Conservation (phyloP, 1,139 yeast species). For the Hemisphaericaspora xylanilytica region DNA sequence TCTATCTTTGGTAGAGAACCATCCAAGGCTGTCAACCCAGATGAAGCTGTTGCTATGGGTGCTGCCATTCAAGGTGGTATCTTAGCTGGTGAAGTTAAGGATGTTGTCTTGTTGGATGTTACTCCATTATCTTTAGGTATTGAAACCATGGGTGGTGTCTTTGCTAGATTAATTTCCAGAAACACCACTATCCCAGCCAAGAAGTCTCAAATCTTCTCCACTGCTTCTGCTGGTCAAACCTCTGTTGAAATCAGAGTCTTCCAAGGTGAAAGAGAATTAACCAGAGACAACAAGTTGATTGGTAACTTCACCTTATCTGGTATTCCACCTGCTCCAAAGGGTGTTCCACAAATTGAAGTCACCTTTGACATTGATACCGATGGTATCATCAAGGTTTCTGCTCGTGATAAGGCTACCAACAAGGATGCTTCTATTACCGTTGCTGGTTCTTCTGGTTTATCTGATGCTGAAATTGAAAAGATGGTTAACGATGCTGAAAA, state of each 20-base stretch:
- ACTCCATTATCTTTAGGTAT: slow-evolving; percentile 78
- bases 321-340: slow-evolving; percentile 72
- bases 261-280: slow-evolving; percentile 77
- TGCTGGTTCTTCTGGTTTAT: too few species aligned
- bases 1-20: slow-evolving; percentile 58
- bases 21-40: slow-evolving; percentile 70
- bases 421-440: too few species aligned
- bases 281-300: slow-evolving; percentile 67
- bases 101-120: slow-evolving; percentile 73
- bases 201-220: slow-evolving; percentile 68
- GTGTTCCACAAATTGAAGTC: slow-evolving; percentile 72
- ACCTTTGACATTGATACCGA: slow-evolving; percentile 78
- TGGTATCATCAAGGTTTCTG: slow-evolving; percentile 75
- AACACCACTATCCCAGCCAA: slow-evolving; percentile 76
- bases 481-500: slow-evolving; percentile 53
- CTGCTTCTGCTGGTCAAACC: slow-evolving; percentile 84
- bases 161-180: slow-evolving; percentile 72
- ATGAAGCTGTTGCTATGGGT: slow-evolving; percentile 82
- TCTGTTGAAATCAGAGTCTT: slow-evolving; percentile 75
- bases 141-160: slow-evolving; percentile 80
- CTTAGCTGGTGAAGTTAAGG: slow-evolving; percentile 64
- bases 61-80: slow-evolving; percentile 86
- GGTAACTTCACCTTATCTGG: slow-evolving; percentile 69
- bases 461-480: slow-evolving; percentile 59
- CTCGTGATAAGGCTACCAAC: slow-evolving; percentile 64